Evolutionary conservation across 1,284 basidiomycete species (phyloP).

Genomic region (Cryptococcus jaspeensis): DNA sequence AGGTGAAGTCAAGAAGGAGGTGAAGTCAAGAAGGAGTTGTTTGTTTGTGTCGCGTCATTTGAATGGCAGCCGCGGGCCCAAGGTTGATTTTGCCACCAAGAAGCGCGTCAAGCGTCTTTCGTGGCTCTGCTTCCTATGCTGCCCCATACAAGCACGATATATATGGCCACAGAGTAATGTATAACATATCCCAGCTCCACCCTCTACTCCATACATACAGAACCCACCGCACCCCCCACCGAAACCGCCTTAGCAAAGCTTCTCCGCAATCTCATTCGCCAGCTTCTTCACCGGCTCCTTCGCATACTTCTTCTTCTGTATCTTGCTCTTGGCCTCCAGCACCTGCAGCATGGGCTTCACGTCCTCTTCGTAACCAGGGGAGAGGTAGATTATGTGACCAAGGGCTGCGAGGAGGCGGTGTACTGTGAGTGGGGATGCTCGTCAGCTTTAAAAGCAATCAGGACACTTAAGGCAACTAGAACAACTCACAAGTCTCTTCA

Average conservation of each 20-base stretch:
- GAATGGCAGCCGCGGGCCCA: too few species aligned
- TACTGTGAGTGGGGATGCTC: slow-evolving; percentile 53
- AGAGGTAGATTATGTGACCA: slow-evolving; percentile 68
- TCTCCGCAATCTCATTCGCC: slow-evolving; percentile 62
- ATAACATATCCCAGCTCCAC: too few species aligned
- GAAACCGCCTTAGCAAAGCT: slow-evolving; percentile 25
- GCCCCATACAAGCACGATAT: too few species aligned
- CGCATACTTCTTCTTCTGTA: slow-evolving; percentile 59
- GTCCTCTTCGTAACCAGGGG: slow-evolving; percentile 56
- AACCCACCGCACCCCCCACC: too few species aligned
- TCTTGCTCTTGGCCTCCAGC: slow-evolving; percentile 60
- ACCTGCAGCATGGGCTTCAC: slow-evolving; percentile 69
- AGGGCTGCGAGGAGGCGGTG: slow-evolving; percentile 75
- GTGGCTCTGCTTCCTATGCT: too few species aligned
- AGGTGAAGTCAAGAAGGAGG: neutral
- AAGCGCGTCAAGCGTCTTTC: too few species aligned
- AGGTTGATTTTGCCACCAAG: too few species aligned
- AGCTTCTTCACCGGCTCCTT: slow-evolving; percentile 61
- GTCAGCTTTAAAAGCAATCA: neutral
- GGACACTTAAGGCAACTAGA: neutral
- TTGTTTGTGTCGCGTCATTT: too few species aligned
- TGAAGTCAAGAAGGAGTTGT: neutral
- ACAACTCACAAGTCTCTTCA: slow-evolving; percentile 72
- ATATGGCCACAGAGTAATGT: too few species aligned
- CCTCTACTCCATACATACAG: too few species aligned